Base-by-base conservation (phyloP, 805 yeast genomes). In the Starmerella geochares region DNA sequence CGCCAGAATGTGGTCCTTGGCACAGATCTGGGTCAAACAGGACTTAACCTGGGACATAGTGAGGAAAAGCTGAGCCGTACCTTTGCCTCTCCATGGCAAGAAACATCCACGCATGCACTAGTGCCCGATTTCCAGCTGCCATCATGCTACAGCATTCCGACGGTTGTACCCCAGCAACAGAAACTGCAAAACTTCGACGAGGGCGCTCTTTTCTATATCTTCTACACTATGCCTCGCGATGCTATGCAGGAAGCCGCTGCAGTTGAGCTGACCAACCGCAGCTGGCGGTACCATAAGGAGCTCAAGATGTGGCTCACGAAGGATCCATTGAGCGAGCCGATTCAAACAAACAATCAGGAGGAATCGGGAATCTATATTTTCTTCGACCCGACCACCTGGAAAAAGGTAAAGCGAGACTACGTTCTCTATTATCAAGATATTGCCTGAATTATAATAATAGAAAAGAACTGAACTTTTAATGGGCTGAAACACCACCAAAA, bases 211-310 rank as follows among this genome's bases (percentile, higher is more conserved):
- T 92, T 92, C 63, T 92, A 84, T 66, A 82, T 92, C 16, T 92
- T 92, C 65, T 92, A 92, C 67, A 84, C 94, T 56, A 86, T 81
- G 71, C 95, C 98, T 4, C 80, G 86, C 48, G 96, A 92, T 63
- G 79, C 86, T 3, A 71, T 90, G 64, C 99, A 92, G 66, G 98
- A 92, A 64, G 76, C 87, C 50, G 94, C 94, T 4, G 94, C 96
- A 5, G 73, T 90, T 52, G 97, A 90, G 65, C 75, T 92, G 58
- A 86, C 86, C 60, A 80, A 80, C 54, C 75, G 98, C 60, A 92
- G 90, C 67, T 92, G 99, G 99, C 77, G 97, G 58, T 92, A 85
- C 62, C 98, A 92, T 68, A 90, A 87, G 68, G 95, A 86, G 54
- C 75, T 92, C 50, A 94, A 88, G 69, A 87, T 92, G 46, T 92